Evolutionary conservation across 306 rosid genomes (phyloP), one percentile per base, ranked within the genome.

Genomic region (Pyrus pyrifolia): DNA sequence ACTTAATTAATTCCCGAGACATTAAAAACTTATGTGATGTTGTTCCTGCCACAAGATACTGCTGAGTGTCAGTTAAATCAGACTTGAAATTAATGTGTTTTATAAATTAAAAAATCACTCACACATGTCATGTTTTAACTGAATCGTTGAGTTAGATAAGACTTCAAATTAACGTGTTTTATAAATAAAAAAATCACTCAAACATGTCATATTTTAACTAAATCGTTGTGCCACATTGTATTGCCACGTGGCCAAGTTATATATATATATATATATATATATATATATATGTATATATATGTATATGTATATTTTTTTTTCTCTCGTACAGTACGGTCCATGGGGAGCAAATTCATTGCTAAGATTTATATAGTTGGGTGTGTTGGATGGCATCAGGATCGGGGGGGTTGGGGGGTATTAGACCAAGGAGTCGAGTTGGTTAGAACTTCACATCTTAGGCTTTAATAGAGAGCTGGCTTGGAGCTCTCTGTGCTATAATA

Each of bases 331-430:
- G 59, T 18, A 17, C 14, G 60, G 46, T 44, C 21, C 46, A 45
- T 29, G 61, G 49, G 63, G 70, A 69, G 70, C 62, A 74, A 74
- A 62, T 74, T 46, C 45, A 74, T 58, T 62, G 78, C 77, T 42
- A 7, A 44, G 61, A 44, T 31, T 62, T 74, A 33, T 62, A 29
- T 62, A 78, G 77, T 64, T 74, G 79, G 66, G 25, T 78, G 70
- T 46, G 79, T 67, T 81, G 55, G 79, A 72, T 55, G 75, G 84
- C 79, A 78, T 76, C 82, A 68, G 68, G 75, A 78, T 73, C 85
- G 40, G 82, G 82, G 63, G 66, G 73, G 61, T 52, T 78, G n/a
- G 23, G 53, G 58, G 52, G 17, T 60, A 73, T 73, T 73, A 73
- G 57, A 73, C 29, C 68, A 60, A 60, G 29, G 35, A 73, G 29